A percentile compares a stretch with the other conserved stretches of the same genome.
phyloP scores from a whole-genome alignment of 176 grass and related monocot genomes.

The Lolium rigidum region DNA sequence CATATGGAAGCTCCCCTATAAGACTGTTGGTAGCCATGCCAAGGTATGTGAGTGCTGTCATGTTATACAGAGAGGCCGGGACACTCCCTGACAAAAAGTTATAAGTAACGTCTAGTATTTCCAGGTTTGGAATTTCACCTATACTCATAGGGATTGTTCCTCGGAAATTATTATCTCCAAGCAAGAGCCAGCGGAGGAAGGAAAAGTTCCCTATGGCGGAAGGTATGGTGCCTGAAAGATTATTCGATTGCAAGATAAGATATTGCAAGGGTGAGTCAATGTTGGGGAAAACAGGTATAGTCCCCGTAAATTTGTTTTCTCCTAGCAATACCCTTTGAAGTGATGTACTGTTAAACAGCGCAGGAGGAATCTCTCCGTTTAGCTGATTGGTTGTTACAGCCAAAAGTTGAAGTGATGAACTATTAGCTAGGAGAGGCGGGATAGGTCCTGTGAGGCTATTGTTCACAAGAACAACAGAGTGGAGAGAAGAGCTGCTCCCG shows the following conservation, averaged over 20 bases:
- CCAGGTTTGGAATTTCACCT: constrained; percentile 9
- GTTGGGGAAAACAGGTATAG: background rate
- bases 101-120: constrained; percentile 1
- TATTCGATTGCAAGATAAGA: constrained; percentile 37
- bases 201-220: constrained; percentile 45
- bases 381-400: constrained; percentile 38
- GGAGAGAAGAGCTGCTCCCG: constrained; percentile 1
- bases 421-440: constrained; percentile 23
- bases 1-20: constrained; percentile 20
- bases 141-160: constrained; percentile 2
- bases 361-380: constrained; percentile 37
- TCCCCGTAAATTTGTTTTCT: constrained; percentile 14
- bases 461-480: constrained; percentile 13
- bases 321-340: background rate
- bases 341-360: constrained; percentile 28
- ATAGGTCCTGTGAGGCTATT: constrained; percentile 47
- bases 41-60: constrained; percentile 34
- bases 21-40: background rate
- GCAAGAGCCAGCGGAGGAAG: constrained; percentile 24
- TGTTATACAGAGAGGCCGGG: constrained; percentile 50
- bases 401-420: constrained; percentile 1
- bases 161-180: constrained; percentile 33
- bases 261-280: background rate
- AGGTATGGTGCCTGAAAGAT: constrained; percentile 49
- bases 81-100: constrained; percentile 12